These are phyloP conservation scores for Neostapfia colusana DNA, from an alignment of 176 grass and related monocot species.

Conservation along the genomic window DNA sequence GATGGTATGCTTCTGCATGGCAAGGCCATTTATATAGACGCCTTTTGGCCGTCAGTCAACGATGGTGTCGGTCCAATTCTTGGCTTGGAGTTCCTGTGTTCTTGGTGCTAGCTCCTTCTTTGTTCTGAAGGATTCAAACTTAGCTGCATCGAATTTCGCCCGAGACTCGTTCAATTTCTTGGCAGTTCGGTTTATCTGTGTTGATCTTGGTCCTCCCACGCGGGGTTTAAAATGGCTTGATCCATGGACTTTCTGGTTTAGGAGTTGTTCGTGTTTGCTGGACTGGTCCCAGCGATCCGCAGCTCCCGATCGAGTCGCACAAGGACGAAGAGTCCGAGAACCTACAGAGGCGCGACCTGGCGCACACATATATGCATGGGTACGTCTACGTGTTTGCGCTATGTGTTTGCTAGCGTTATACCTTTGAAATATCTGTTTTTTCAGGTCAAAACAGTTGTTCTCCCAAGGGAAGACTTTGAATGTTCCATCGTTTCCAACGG, in stretches of 20 bases:
- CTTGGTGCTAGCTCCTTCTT: neutral
- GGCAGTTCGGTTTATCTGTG: neutral
- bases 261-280: neutral
- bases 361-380: neutral
- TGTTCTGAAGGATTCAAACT: slow-evolving; percentile 6
- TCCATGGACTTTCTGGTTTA: neutral
- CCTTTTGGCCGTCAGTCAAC: too few relatives aligned
- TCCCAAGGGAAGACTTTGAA: neutral
- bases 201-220: neutral
- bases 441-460: neutral
- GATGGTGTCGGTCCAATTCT: neutral
- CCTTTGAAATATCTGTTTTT: neutral
- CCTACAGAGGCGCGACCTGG: neutral
- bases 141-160: neutral
- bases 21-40: neutral
- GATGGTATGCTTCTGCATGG: neutral
- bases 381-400: neutral
- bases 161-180: slow-evolving; percentile 25
- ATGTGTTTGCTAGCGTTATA: neutral
- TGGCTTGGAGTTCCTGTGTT: neutral
- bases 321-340: neutral
- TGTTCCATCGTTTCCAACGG: neutral
- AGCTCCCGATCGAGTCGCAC: neutral
- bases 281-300: neutral
- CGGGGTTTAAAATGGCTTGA: neutral